A percentile compares a stretch with the other conserved stretches of the same genome.
These are phyloP conservation scores for Ophiosphaerella korrae DNA, from an alignment of 2,329 filamentous ascomycete genomes.

Conservation along the genomic window DNA sequence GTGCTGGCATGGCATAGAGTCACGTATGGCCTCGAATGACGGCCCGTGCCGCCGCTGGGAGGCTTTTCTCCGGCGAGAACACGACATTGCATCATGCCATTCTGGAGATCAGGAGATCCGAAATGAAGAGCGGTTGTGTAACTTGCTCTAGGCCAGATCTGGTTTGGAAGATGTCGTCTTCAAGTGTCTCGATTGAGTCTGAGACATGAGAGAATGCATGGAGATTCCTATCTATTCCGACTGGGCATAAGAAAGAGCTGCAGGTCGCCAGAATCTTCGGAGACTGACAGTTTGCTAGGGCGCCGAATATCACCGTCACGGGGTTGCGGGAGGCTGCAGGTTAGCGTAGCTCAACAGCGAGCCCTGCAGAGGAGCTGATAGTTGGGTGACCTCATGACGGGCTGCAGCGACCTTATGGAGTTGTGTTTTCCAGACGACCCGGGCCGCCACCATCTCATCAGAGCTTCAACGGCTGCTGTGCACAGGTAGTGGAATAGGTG, in stretches of 20 bases:
- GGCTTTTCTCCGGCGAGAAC: conserved; percentile 29
- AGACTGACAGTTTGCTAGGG: conserved; percentile 33
- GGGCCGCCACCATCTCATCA: conserved; percentile 45
- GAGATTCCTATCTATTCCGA: conserved; percentile 37
- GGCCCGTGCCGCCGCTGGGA: conserved; percentile 37
- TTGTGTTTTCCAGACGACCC: conserved; percentile 30
- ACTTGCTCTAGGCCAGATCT: conserved; percentile 28
- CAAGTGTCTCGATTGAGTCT: conserved; percentile 25
- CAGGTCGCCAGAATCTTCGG: conserved; percentile 41
- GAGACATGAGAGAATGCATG: conserved; percentile 36
- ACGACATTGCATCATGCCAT: conserved; percentile 33
- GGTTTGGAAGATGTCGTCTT: conserved; percentile 23
- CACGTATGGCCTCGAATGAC: conserved; percentile 16
- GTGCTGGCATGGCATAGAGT: not conserved
- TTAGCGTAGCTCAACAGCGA: conserved; percentile 35
- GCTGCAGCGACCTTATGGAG: conserved; percentile 27
- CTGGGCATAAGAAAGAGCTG: conserved; percentile 36
- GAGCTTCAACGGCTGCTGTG: conserved; percentile 44
- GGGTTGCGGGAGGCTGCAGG: conserved; percentile 46
- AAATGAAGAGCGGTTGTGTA: conserved; percentile 34
- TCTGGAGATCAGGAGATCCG: conserved; percentile 30
- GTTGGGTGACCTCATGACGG: conserved; percentile 39
- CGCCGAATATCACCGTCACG: conserved; percentile 36
- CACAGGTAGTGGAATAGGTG: conserved; percentile 32
- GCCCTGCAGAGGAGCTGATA: conserved; percentile 36